These are phyloP conservation scores for Immersiporthe knoxdaviesiana DNA, from an alignment of 2,329 filamentous ascomycete genomes.

Conservation along the genomic window DNA sequence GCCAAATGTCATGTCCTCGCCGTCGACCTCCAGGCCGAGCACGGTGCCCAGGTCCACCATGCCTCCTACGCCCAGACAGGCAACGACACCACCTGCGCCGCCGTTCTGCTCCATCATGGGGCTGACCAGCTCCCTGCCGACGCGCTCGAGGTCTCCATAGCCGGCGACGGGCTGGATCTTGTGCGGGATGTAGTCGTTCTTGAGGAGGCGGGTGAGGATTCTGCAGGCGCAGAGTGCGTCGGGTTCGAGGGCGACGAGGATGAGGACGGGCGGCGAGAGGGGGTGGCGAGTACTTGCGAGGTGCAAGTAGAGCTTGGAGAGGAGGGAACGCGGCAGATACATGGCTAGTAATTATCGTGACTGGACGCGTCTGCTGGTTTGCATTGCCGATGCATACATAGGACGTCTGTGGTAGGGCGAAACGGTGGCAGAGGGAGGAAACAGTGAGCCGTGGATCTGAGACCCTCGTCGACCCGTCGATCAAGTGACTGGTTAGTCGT, in stretches of 20 bases:
- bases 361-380: conserved; percentile 39
- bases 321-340: conserved; percentile 90
- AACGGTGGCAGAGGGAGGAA: background rate
- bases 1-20: conserved; percentile 69
- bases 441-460: background rate
- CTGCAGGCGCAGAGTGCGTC: conserved; percentile 95
- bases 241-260: conserved; percentile 91
- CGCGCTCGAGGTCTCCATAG: conserved; percentile 84
- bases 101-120: conserved; percentile 87
- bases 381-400: conserved; percentile 43
- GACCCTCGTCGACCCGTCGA: too few relatives aligned
- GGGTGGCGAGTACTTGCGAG: conserved; percentile 85
- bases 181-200: conserved; percentile 96
- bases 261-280: conserved; percentile 86
- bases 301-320: conserved; percentile 89
- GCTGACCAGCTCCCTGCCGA: conserved; percentile 75
- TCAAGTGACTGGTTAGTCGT: background rate
- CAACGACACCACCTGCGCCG: conserved; percentile 83
- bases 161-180: conserved; percentile 95
- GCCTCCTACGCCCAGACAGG: conserved; percentile 91
- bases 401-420: conserved; percentile 25
- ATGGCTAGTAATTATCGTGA: conserved; percentile 53
- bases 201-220: conserved; percentile 89
- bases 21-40: conserved; percentile 72
- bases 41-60: conserved; percentile 84